Evolutionary conservation across 2,329 filamentous ascomycete species (phyloP).

Genomic region (Xylariaceae sp.): DNA sequence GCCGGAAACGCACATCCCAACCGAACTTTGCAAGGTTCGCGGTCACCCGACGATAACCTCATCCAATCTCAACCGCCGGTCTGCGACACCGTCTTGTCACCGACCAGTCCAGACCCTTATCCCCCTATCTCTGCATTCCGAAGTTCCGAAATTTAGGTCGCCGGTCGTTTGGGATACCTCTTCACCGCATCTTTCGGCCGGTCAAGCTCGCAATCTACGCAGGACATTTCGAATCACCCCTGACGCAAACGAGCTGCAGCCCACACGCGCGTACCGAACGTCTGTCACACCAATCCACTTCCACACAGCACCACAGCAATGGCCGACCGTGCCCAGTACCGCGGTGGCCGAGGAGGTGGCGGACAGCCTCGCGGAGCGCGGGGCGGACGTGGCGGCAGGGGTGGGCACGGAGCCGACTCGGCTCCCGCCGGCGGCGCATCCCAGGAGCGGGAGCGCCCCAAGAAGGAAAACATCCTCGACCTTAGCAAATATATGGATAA

Average conservation of each 20-base stretch:
- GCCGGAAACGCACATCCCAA: slow-evolving; percentile 1
- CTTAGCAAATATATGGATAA: slow-evolving; percentile 97
- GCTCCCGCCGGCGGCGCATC: slow-evolving; percentile 47
- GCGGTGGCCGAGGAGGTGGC: slow-evolving; percentile 51
- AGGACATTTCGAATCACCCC: neutral
- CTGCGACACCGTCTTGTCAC: slow-evolving; percentile 24
- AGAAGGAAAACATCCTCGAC: slow-evolving; percentile 99
- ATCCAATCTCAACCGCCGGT: slow-evolving; percentile 21
- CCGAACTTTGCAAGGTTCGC: slow-evolving; percentile 20
- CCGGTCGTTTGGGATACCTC: neutral
- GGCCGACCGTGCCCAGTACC: slow-evolving; percentile 54
- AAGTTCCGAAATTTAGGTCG: slow-evolving; percentile 19
- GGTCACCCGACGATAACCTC: slow-evolving; percentile 22
- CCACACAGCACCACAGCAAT: slow-evolving; percentile 39
- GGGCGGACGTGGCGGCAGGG: slow-evolving; percentile 43
- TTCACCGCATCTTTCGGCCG: slow-evolving; percentile 24
- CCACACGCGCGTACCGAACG: neutral
- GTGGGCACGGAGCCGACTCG: slow-evolving; percentile 48
- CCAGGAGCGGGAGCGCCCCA: slow-evolving; percentile 72
- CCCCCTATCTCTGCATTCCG: slow-evolving; percentile 20
- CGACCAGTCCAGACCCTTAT: slow-evolving; percentile 24
- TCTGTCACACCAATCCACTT: neutral
- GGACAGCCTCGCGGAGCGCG: slow-evolving; percentile 43
- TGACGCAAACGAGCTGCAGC: neutral
- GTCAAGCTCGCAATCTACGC: neutral